Conservation (phyloP, 305 asterid genomes). For the Coffea humblotiana region DNA sequence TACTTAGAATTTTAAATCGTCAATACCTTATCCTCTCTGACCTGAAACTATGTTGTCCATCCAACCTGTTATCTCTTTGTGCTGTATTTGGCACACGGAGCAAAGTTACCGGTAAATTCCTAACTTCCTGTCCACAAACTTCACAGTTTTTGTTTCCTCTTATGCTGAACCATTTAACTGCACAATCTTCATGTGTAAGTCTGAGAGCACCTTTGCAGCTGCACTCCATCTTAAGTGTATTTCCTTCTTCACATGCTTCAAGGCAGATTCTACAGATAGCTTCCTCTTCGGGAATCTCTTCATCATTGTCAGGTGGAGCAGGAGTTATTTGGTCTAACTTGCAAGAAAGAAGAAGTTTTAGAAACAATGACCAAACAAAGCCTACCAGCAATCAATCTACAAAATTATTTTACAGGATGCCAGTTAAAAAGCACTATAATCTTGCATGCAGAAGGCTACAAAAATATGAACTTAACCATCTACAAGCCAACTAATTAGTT, state of each 20-base stretch:
- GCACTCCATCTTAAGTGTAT: slow-evolving; percentile 80
- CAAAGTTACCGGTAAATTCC: slow-evolving; percentile 79
- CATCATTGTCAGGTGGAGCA: slow-evolving; percentile 58
- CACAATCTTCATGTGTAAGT: slow-evolving; percentile 81
- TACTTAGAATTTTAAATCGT: background rate
- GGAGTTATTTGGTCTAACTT: slow-evolving; percentile 68
- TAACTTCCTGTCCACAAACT: slow-evolving; percentile 76
- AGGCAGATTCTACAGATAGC: slow-evolving; percentile 90
- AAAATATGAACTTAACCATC: background rate
- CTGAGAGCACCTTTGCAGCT: slow-evolving; percentile 87
- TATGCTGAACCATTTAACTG: slow-evolving; percentile 78
- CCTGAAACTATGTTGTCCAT: slow-evolving; percentile 29
- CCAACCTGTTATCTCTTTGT: slow-evolving; percentile 41
- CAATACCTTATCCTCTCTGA: slow-evolving; percentile 47
- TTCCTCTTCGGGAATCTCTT: slow-evolving; percentile 97
- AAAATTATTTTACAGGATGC: background rate
- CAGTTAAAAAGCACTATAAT: background rate
- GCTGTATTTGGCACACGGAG: slow-evolving; percentile 52
- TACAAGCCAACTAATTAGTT: background rate
- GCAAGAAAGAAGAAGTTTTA: slow-evolving; percentile 26
- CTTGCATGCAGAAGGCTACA: background rate
- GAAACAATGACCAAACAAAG: background rate
- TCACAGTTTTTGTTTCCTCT: slow-evolving; percentile 70
- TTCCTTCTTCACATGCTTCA: slow-evolving; percentile 77
- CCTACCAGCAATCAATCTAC: background rate